Base-by-base conservation (phyloP, 441 rosid genomes). In the Omphalea diandra region DNA sequence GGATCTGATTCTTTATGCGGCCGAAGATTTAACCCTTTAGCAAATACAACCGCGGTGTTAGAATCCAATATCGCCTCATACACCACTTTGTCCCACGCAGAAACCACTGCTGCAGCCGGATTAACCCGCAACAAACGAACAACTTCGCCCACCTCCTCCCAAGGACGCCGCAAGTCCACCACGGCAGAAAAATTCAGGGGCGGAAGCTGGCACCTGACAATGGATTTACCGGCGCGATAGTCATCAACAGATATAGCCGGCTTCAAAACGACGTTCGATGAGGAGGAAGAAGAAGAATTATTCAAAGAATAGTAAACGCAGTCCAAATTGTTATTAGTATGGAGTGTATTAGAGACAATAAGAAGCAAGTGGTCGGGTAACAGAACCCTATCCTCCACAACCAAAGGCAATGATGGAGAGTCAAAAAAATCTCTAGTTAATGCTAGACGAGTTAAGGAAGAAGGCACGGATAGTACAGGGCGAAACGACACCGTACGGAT, bases 1-100 rank as follows among this genome's bases (percentile, higher is more conserved):
- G 95, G 86, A 82, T 86, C 86, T 4, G 94, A 84, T 73, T 75
- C 90, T 70, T 74, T 84, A 71, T 87, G 91, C 1, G 98, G 96
- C 52, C 94, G 80, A 31, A 94, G 91, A 85, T 89, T 94, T 81
- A 92, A 82, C 17, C 99, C 99, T 61, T 94, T 94, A 12, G 71
- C 94, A 57, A 94, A 92, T 63, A 94, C 86, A 59, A 88, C 89
- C 31, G 82, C 94, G 8, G 86, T 83, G 35, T 87, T 78, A 38
- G 84, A 84, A 63, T 94, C 98, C 65, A 92, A 61, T n/a, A 76
- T 80, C 0, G 97, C 94, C 57, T 80, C 99, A 72, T 90, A 94
- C 58, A 84, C 96, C 74, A 92, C 65, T 18, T 69, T 87, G 17
- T 83, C 85, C 96, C 97, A 89, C 5, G 85, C 77, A 76, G 84